phyloP scores from a whole-genome alignment of 768 basidiomycete species.

The Pulveroboletus sp. region DNA sequence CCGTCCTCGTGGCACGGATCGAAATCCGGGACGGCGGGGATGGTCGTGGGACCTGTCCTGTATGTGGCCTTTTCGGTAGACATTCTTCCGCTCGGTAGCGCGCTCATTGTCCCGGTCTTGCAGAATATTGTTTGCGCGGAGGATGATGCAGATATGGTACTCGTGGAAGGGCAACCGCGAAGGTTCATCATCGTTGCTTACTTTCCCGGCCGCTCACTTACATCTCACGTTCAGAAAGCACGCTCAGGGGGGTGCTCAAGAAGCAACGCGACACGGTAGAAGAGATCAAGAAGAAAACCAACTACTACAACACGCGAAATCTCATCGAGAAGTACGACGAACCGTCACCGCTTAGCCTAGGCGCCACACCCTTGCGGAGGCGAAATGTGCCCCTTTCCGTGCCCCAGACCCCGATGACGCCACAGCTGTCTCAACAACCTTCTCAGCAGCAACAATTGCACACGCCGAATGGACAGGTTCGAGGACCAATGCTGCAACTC shows the following conservation, averaged over 20 bases:
- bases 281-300: slow-evolving; percentile 96
- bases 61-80: slow-evolving; percentile 36
- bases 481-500: slow-evolving; percentile 32
- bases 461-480: slow-evolving; percentile 22
- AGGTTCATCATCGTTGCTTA: slow-evolving; percentile 41
- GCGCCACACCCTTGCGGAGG: slow-evolving; percentile 39
- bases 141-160: slow-evolving; percentile 84
- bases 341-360: slow-evolving; percentile 28
- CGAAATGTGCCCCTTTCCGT: slow-evolving; percentile 31
- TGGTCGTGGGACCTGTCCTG: slow-evolving; percentile 73
- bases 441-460: slow-evolving; percentile 13
- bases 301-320: slow-evolving; percentile 88
- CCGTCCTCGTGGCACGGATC: slow-evolving; percentile 34
- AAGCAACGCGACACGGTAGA: slow-evolving; percentile 83
- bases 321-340: slow-evolving; percentile 90
- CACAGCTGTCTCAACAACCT: slow-evolving; percentile 21
- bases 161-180: slow-evolving; percentile 73
- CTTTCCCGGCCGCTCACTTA: not conserved
- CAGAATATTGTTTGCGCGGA: slow-evolving; percentile 70
- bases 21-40: slow-evolving; percentile 40
- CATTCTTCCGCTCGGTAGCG: not conserved
- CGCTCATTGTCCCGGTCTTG: slow-evolving; percentile 1
- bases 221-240: slow-evolving; percentile 54
- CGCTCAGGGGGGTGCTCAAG: slow-evolving; percentile 65
- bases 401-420: slow-evolving; percentile 30